Percentiles rank a stretch among this genome's conserved stretches.
Conservation (phyloP, 768 basidiomycete species). For the Agrocybe pediades region DNA sequence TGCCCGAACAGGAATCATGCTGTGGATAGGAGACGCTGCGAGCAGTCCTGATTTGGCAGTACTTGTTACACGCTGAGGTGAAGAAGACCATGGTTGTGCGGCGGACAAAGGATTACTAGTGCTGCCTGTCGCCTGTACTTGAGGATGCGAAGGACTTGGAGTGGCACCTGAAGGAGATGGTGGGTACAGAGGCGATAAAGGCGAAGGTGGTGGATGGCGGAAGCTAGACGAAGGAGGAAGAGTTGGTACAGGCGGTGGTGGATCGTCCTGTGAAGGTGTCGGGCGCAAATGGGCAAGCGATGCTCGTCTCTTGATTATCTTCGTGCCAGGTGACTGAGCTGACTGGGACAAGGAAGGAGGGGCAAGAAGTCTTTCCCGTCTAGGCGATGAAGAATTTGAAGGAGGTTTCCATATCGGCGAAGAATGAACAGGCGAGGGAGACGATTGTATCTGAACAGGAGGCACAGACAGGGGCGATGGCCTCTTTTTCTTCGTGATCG, state of each 20-base stretch:
- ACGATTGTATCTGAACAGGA: slow-evolving; percentile 12
- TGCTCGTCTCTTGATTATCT: slow-evolving; percentile 12
- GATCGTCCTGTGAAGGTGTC: background rate
- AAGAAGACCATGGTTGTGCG: background rate
- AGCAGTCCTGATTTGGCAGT: too few species aligned
- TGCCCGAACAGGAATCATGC: slow-evolving; percentile 2
- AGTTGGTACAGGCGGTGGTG: slow-evolving; percentile 15
- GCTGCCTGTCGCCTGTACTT: slow-evolving; percentile 5
- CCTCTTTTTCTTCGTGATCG: slow-evolving; percentile 24
- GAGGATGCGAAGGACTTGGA: slow-evolving; percentile 2
- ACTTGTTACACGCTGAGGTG: background rate
- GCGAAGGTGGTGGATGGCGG: slow-evolving; percentile 11
- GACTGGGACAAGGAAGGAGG: background rate
- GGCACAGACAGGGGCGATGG: slow-evolving; percentile 31
- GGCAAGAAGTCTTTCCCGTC: background rate
- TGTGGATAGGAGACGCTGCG: background rate
- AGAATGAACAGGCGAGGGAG: slow-evolving; percentile 17
- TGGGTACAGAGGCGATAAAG: slow-evolving; percentile 12
- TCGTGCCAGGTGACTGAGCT: slow-evolving; percentile 3
- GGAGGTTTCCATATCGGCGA: slow-evolving; percentile 5
- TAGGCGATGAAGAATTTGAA: slow-evolving; percentile 3
- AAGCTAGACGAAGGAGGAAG: slow-evolving; percentile 3
- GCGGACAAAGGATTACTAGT: background rate
- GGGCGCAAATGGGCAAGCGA: slow-evolving; percentile 19
- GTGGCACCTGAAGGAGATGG: background rate